phyloP scores from a whole-genome alignment of 129 eudicot species.

The Rutidosis leptorrhynchoides region DNA sequence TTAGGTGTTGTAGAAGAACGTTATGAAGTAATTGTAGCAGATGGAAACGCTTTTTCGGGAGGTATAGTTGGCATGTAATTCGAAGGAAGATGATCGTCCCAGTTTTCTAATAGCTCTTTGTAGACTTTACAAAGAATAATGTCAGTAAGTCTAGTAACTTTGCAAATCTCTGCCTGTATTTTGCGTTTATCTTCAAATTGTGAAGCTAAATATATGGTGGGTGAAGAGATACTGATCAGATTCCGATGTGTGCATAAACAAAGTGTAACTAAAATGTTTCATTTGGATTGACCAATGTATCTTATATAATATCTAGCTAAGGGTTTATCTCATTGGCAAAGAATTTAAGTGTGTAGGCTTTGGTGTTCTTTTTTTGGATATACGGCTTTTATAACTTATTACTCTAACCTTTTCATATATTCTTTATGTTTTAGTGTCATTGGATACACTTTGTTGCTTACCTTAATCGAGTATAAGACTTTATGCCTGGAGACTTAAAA shows the following conservation, averaged over 20 bases:
- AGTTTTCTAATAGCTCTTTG: constrained; percentile 89
- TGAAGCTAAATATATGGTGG: constrained; percentile 91
- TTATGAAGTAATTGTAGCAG: constrained; percentile 75
- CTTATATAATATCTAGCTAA: too few species aligned
- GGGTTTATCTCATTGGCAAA: too few species aligned
- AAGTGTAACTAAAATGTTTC: too few species aligned
- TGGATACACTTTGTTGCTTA: too few species aligned
- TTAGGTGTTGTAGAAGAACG: constrained; percentile 60
- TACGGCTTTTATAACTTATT: too few species aligned
- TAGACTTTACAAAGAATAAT: constrained; percentile 93
- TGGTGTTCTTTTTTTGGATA: too few species aligned
- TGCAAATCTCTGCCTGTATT: constrained; percentile 97
- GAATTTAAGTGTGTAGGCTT: too few species aligned
- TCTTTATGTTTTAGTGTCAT: too few species aligned
- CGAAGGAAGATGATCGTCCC: constrained; percentile 97
- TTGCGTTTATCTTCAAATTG: constrained; percentile 95
- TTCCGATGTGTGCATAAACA: constrained; percentile 98
- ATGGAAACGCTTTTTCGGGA: constrained; percentile 96
- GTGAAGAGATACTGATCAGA: constrained; percentile 97
- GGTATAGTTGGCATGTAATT: constrained; percentile 93
- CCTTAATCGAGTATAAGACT: too few species aligned
- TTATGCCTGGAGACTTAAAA: too few species aligned
- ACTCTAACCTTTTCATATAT: too few species aligned
- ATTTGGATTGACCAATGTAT: too few species aligned
- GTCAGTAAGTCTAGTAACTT: constrained; percentile 95